Percentiles rank a stretch among this genome's conserved stretches.
phyloP scores from a whole-genome alignment of 2,329 filamentous ascomycete species.

The Trichoderma asperellum region DNA sequence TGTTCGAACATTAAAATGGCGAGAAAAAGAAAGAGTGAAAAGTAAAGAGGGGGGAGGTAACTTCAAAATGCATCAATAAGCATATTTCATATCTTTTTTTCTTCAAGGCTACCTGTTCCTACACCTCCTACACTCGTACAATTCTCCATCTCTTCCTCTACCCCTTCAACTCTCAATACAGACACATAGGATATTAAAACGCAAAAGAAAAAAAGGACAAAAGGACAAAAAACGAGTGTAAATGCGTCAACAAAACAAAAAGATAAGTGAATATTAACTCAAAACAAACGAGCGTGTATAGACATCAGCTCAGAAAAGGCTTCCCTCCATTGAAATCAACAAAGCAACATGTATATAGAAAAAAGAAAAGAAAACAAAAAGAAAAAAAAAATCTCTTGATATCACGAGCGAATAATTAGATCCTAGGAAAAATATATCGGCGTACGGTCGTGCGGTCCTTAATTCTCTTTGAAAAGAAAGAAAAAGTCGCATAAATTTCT shows the following conservation, averaged over 20 bases:
- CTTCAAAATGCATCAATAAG: neutral
- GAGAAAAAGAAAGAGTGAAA: neutral
- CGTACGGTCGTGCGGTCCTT: conserved; percentile 8
- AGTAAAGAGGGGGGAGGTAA: neutral
- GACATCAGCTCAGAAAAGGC: conserved; percentile 9
- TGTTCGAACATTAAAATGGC: no score
- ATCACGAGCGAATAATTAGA: conserved; percentile 13
- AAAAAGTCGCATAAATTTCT: conserved; percentile 5
- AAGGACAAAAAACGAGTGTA: neutral
- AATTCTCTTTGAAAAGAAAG: neutral
- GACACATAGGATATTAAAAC: neutral
- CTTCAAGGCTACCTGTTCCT: neutral
- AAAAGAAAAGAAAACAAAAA: neutral
- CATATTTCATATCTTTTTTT: no score
- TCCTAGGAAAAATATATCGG: conserved; percentile 11
- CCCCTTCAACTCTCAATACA: neutral
- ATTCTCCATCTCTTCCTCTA: neutral
- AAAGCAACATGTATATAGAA: neutral
- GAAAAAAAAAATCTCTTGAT: conserved; percentile 8
- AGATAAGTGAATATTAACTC: neutral
- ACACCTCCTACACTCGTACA: conserved; percentile 10
- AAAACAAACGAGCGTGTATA: conserved; percentile 21
- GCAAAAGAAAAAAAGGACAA: neutral
- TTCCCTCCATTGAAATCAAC: neutral
- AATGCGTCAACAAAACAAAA: neutral